These are phyloP conservation scores for Verticillium nubilum DNA, from an alignment of 2,329 filamentous ascomycete genomes.

Conservation along the genomic window DNA sequence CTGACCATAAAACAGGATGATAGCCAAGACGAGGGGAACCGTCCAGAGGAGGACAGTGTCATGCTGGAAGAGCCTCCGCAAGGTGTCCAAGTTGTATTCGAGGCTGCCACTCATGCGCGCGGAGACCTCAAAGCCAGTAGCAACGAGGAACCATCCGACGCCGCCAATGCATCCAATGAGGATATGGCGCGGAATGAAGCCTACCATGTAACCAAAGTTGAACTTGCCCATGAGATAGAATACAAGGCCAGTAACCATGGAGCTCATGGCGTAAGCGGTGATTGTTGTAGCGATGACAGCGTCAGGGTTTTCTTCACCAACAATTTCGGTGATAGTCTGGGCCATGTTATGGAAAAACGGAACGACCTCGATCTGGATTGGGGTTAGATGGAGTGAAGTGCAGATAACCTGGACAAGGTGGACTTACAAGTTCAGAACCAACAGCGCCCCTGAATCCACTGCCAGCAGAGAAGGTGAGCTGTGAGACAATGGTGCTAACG, in stretches of 20 bases:
- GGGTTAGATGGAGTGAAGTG: slow-evolving; percentile 8
- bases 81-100: slow-evolving; percentile 71
- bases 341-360: slow-evolving; percentile 99
- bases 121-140: slow-evolving; percentile 90
- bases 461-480: slow-evolving; percentile 80
- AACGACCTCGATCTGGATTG: slow-evolving; percentile 78
- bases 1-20: slow-evolving; percentile 72
- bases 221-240: slow-evolving; percentile 90
- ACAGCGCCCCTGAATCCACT: slow-evolving; percentile 88
- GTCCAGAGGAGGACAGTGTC: slow-evolving; percentile 81
- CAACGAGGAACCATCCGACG: slow-evolving; percentile 89
- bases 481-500: slow-evolving; percentile 91
- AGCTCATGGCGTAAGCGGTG: slow-evolving; percentile 82
- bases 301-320: slow-evolving; percentile 76
- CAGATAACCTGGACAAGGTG: background rate
- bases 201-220: slow-evolving; percentile 84
- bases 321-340: slow-evolving; percentile 70
- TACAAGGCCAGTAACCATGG: slow-evolving; percentile 81
- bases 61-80: slow-evolving; percentile 65
- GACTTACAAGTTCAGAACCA: slow-evolving; percentile 79
- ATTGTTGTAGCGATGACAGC: slow-evolving; percentile 93
- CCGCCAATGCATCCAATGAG: slow-evolving; percentile 96
- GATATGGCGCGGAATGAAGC: slow-evolving; percentile 95
- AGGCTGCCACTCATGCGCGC: slow-evolving; percentile 82
- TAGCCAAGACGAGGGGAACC: slow-evolving; percentile 69